Percentiles rank a stretch among this genome's conserved stretches.
Conservation (phyloP, 805 yeast species). For the Kluyveromyces lactis region DNA sequence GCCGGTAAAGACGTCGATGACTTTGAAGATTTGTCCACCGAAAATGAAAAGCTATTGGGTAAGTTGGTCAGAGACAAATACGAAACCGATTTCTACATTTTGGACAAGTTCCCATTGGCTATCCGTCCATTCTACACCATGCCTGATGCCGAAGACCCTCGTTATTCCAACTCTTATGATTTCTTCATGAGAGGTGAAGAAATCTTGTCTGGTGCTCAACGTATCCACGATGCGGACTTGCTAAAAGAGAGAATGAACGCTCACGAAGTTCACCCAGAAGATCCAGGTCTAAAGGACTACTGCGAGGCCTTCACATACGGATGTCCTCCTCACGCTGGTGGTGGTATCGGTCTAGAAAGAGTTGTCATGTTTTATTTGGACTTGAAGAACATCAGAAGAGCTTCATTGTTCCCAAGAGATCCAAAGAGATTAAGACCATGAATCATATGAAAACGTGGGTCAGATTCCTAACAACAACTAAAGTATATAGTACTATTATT, state of each 20-base stretch:
- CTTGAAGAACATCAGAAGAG: constrained; percentile 94
- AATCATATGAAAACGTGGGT: no score
- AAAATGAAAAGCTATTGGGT: constrained; percentile 91
- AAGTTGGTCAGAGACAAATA: constrained; percentile 85
- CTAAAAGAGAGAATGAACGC: constrained; percentile 72
- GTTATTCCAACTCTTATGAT: constrained; percentile 95
- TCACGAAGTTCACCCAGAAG: constrained; percentile 73
- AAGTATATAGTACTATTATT: no score
- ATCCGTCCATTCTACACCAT: constrained; percentile 98
- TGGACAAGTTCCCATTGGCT: constrained; percentile 96
- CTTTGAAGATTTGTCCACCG: constrained; percentile 85
- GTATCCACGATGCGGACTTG: constrained; percentile 88
- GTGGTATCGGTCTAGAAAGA: constrained; percentile 98
- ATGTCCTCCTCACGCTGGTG: constrained; percentile 99
- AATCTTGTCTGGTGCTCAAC: constrained; percentile 98
- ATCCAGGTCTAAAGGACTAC: constrained; percentile 83
- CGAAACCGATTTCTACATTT: constrained; percentile 94
- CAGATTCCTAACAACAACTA: no score
- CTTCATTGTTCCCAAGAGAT: constrained; percentile 98
- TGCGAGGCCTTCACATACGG: constrained; percentile 90
- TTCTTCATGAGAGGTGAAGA: constrained; percentile 99
- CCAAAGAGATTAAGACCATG: constrained; percentile 89
- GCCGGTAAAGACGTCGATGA: constrained; percentile 76
- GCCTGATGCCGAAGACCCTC: constrained; percentile 92
- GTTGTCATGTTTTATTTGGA: constrained; percentile 97